Conservation (phyloP, 192 early-diverging fungal species). For the Gamsiella multidivaricata region DNA sequence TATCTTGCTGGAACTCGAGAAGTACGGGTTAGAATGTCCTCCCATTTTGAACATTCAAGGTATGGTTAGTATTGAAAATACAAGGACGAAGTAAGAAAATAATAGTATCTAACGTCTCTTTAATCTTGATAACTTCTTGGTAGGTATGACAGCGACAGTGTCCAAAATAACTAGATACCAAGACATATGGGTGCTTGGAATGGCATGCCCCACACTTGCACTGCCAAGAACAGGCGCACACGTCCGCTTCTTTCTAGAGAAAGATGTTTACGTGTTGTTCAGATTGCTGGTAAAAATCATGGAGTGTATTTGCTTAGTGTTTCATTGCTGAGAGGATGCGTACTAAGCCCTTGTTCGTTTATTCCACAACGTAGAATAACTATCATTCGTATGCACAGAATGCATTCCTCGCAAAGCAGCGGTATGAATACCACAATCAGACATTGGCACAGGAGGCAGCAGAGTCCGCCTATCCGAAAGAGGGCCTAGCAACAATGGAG, state of each 20-base stretch:
- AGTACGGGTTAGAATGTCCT: constrained; percentile 11
- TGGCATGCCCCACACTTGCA: background rate
- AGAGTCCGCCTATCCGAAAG: background rate
- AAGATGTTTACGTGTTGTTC: constrained; percentile 2
- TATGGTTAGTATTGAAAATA: too few relatives aligned
- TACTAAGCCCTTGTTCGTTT: background rate
- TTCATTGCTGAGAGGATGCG: background rate
- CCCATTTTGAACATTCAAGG: constrained; percentile 4
- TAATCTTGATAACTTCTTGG: too few relatives aligned
- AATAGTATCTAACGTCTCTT: too few relatives aligned
- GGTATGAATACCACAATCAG: background rate
- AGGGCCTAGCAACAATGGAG: background rate
- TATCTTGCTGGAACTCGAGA: constrained; percentile 8
- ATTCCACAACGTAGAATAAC: background rate
- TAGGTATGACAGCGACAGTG: constrained; percentile 4
- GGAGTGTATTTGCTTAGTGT: background rate
- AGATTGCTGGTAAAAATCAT: background rate
- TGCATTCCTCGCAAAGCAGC: background rate
- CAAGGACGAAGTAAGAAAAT: too few relatives aligned
- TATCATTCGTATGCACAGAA: background rate
- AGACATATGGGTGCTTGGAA: constrained; percentile 4
- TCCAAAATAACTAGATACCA: background rate
- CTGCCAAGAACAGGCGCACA: constrained; percentile 1
- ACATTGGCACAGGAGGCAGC: background rate
- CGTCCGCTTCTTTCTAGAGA: constrained; percentile 4